These are phyloP conservation scores for Thermoascus crustaceus DNA, from an alignment of 2,329 filamentous ascomycete genomes.

Conservation along the genomic window DNA sequence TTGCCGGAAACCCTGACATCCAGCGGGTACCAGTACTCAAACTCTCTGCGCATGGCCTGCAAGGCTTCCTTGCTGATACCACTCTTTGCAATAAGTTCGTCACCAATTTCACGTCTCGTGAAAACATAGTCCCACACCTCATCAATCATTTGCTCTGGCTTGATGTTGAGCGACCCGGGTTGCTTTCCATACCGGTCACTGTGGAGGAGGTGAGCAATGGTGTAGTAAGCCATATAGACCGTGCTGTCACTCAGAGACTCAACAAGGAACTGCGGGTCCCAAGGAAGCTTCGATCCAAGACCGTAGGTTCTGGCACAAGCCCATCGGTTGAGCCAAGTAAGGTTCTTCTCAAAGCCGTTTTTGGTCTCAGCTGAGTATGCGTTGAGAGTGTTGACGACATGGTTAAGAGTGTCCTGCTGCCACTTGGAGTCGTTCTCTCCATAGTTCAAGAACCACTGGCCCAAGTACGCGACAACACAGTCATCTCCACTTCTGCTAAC, in stretches of 20 bases:
- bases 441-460: slow-evolving; percentile 98
- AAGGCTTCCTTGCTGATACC: slow-evolving; percentile 68
- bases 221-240: slow-evolving; percentile 66
- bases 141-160: slow-evolving; percentile 80
- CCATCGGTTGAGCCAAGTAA: slow-evolving; percentile 94
- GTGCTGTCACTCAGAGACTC: slow-evolving; percentile 89
- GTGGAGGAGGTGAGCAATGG: slow-evolving; percentile 59
- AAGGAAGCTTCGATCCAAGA: slow-evolving; percentile 86
- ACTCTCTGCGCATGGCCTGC: slow-evolving; percentile 76
- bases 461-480: slow-evolving; percentile 84
- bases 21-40: slow-evolving; percentile 94
- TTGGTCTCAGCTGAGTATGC: slow-evolving; percentile 71
- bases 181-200: slow-evolving; percentile 76
- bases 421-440: slow-evolving; percentile 73
- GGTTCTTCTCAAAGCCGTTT: slow-evolving; percentile 72
- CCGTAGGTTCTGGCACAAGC: slow-evolving; percentile 88
- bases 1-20: slow-evolving; percentile 85
- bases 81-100: slow-evolving; percentile 56
- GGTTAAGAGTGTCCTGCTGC: slow-evolving; percentile 66
- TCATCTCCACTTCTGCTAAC: slow-evolving; percentile 84
- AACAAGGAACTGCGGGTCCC: slow-evolving; percentile 84
- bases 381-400: slow-evolving; percentile 66
- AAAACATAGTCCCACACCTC: slow-evolving; percentile 97
- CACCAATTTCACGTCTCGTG: slow-evolving; percentile 60
- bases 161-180: slow-evolving; percentile 60